A percentile compares a stretch with the other conserved stretches of the same genome.
Conservation (phyloP, 2,329 filamentous ascomycete species). For the Penicillium sclerotiorum region DNA sequence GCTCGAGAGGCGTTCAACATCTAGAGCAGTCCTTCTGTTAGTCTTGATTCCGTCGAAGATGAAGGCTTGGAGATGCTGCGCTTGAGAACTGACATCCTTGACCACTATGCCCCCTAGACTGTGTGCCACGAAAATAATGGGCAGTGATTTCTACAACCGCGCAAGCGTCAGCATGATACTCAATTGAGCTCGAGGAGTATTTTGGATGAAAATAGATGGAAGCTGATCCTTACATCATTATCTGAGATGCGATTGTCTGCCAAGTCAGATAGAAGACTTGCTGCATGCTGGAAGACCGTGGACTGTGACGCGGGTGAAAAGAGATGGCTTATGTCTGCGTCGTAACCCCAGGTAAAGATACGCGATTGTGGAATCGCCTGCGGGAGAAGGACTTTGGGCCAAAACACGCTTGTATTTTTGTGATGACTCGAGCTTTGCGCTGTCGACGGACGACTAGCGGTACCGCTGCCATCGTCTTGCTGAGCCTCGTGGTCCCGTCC, state of each 20-base stretch:
- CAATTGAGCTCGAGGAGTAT: too few relatives aligned
- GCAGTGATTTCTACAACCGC: background rate
- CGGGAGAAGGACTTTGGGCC: background rate
- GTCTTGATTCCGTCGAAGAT: background rate
- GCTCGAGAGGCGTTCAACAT: background rate
- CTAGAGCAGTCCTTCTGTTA: too few relatives aligned
- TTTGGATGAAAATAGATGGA: background rate
- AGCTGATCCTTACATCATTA: background rate
- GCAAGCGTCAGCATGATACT: too few relatives aligned
- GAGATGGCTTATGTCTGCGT: background rate
- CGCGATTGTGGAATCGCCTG: background rate
- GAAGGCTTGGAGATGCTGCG: background rate
- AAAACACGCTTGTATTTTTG: too few relatives aligned
- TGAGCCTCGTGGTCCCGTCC: background rate
- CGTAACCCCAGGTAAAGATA: background rate
- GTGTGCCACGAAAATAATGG: background rate
- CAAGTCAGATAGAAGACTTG: background rate
- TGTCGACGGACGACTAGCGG: background rate
- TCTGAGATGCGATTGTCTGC: background rate
- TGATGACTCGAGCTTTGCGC: too few relatives aligned
- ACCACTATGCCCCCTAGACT: background rate
- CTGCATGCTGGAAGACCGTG: background rate
- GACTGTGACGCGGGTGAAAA: background rate
- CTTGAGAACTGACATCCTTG: background rate
- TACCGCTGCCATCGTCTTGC: background rate